phyloP scores from a whole-genome alignment of 2,329 filamentous ascomycete species.

The Microascus cirrosus region DNA sequence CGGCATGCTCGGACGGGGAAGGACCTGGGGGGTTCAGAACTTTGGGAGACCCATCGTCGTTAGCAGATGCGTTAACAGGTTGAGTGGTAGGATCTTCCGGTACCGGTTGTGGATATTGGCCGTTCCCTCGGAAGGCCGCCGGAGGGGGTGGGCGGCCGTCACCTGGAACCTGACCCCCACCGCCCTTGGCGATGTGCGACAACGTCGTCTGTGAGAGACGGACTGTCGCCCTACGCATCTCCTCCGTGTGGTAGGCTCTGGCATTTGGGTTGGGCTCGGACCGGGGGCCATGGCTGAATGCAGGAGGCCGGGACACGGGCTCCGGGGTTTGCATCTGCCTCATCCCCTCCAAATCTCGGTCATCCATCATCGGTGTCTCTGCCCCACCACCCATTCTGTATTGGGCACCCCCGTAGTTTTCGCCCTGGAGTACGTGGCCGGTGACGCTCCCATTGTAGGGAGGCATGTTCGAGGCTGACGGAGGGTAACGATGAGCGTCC shows the following conservation, averaged over 20 bases:
- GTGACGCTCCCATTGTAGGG: too few relatives aligned
- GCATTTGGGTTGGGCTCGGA: constrained; percentile 59
- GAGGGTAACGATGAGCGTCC: too few relatives aligned
- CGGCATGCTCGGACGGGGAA: constrained; percentile 10
- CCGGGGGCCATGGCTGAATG: constrained; percentile 65
- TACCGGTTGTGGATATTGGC: constrained; percentile 33
- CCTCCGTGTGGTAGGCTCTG: constrained; percentile 59
- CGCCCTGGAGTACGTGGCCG: too few relatives aligned
- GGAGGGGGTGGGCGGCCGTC: neutral
- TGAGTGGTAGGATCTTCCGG: constrained; percentile 40
- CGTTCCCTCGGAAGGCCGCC: constrained; percentile 4
- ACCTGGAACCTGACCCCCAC: neutral
- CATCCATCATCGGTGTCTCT: constrained; percentile 46
- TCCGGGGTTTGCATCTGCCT: constrained; percentile 53
- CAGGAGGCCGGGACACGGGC: constrained; percentile 67
- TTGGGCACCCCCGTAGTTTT: too few relatives aligned
- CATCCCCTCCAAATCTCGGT: constrained; percentile 43
- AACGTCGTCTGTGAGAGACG: constrained; percentile 76
- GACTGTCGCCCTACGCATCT: constrained; percentile 70
- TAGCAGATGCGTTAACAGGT: constrained; percentile 40
- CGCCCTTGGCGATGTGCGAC: constrained; percentile 60
- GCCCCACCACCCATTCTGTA: constrained; percentile 3
- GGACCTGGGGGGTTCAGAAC: constrained; percentile 28
- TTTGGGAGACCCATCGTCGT: constrained; percentile 42
- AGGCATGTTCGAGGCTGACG: too few relatives aligned